Evolutionary conservation across 495 filamentous ascomycete genomes (phyloP).

Genomic region (Pyrenula massariospora): DNA sequence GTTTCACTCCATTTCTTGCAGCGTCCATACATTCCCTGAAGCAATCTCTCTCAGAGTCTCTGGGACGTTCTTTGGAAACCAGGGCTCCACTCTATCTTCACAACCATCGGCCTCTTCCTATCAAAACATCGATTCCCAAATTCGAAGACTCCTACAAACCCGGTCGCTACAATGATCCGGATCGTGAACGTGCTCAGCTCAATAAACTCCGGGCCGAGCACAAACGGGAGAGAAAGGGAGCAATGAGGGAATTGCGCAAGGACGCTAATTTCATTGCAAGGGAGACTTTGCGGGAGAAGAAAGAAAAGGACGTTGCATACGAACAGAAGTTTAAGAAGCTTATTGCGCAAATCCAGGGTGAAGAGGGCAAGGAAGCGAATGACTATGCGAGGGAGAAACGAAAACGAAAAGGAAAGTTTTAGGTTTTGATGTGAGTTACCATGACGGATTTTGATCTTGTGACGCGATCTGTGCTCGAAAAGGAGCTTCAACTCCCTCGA

Average conservation of each 20-base stretch:
- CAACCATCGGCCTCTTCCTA: constrained; percentile 77
- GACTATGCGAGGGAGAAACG: constrained; percentile 79
- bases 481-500: too few relatives aligned
- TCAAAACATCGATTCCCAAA: constrained; percentile 82
- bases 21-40: not conserved
- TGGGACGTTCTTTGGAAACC: constrained; percentile 37
- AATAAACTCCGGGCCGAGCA: constrained; percentile 75
- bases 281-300: constrained; percentile 83
- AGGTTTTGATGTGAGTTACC: too few relatives aligned
- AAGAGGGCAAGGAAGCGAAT: constrained; percentile 79
- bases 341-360: constrained; percentile 86
- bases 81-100: constrained; percentile 80
- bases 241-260: constrained; percentile 86
- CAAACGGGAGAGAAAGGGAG: constrained; percentile 92
- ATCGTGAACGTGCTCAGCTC: constrained; percentile 72
- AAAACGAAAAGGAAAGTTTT: constrained; percentile 50
- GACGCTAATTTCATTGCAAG: constrained; percentile 84
- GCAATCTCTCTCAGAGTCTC: constrained; percentile 43
- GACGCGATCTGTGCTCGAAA: too few relatives aligned
- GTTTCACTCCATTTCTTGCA: not conserved
- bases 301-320: constrained; percentile 78
- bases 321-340: constrained; percentile 89
- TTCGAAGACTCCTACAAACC: constrained; percentile 96
- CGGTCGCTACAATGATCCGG: constrained; percentile 88
- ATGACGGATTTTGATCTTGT: too few relatives aligned